A percentile compares a stretch with the other conserved stretches of the same genome.
phyloP scores from a whole-genome alignment of 257 asterid species.

The Solanum habrochaites region DNA sequence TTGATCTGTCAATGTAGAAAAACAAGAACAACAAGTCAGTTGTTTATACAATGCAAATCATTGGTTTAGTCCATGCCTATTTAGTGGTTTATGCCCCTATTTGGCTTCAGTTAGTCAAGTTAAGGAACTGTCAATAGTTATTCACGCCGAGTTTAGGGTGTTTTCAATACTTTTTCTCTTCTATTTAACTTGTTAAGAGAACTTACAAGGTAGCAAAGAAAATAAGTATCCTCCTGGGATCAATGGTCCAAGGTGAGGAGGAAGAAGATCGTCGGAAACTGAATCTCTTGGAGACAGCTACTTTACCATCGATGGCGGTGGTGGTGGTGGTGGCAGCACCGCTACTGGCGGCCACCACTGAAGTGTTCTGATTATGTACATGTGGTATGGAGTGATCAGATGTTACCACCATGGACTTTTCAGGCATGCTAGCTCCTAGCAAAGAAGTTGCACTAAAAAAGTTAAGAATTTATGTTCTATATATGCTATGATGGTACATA shows the following conservation, averaged over 20 bases:
- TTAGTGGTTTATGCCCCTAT: neutral
- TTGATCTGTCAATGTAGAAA: slow-evolving; percentile 20
- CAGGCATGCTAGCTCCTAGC: slow-evolving; percentile 51
- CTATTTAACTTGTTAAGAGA: neutral
- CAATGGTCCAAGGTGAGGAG: slow-evolving; percentile 18
- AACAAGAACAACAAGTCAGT: neutral
- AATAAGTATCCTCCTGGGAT: slow-evolving; percentile 65
- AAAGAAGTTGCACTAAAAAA: slow-evolving; percentile 32
- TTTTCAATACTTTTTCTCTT: neutral
- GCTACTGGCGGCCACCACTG: slow-evolving; percentile 17
- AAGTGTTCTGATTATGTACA: slow-evolving; percentile 56
- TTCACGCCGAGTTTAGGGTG: neutral
- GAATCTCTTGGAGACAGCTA: slow-evolving; percentile 16
- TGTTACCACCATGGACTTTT: slow-evolving; percentile 34
- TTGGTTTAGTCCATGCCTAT: too few species aligned
- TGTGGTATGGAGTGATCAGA: slow-evolving; percentile 29
- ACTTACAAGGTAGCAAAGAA: slow-evolving; percentile 67
- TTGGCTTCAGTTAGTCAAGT: neutral
- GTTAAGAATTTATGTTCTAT: neutral
- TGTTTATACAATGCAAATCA: neutral
- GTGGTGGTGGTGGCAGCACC: neutral
- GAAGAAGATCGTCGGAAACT: slow-evolving; percentile 48
- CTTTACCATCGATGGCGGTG: slow-evolving; percentile 20
- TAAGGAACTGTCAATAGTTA: too few species aligned
- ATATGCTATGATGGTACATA: neutral